Evolutionary conservation across 371 early-diverging fungal species (phyloP), one percentile per base, ranked within the genome.

Genomic region (Mucor indicus): DNA sequence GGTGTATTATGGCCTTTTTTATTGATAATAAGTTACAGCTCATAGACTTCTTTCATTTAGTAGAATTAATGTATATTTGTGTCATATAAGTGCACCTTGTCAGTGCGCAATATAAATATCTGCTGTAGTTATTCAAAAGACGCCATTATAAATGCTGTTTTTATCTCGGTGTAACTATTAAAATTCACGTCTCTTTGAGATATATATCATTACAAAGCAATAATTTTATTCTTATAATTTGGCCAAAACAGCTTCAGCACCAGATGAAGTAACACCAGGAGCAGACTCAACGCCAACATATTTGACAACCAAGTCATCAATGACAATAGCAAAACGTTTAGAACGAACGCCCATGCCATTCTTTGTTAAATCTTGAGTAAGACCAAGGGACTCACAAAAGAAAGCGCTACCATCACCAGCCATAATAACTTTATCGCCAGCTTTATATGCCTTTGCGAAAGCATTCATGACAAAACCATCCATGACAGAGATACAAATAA

Each of bases 391-490:
- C 32, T 70, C 59, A 44, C 75, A 69, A 39, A 86, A 82, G 23
- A 67, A 74, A 33, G 75, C 84, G 55, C 77, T 80, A 19, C 81
- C 85, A 55, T 89, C 89, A 22, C 85, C 78, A 38, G 81, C 79
- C 86, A 89, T 86, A 42, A 84, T 66, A 48, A 83, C 66, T 60
- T 74, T 72, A 57, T 72, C 58, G 8, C 73, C 75, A 44, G 77
- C 80, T 2, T 69, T 60, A 20, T 67, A 57, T 37, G 68, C 61
- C 67, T 85, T 85, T 38, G 85, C 89, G 81, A 85, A 88, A 16
- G 86, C 87, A 57, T 85, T 77, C 81, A 85, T 78, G 38, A 88
- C 85, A 56, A 80, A 82, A 21, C 65, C 75, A 67, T 83, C 84
- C 35, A 64, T 57, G 9, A 71, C 63, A 29, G 78, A 63, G 35